Conservation (phyloP, 495 filamentous ascomycete genomes). For the Chaetomidium leptoderma region DNA sequence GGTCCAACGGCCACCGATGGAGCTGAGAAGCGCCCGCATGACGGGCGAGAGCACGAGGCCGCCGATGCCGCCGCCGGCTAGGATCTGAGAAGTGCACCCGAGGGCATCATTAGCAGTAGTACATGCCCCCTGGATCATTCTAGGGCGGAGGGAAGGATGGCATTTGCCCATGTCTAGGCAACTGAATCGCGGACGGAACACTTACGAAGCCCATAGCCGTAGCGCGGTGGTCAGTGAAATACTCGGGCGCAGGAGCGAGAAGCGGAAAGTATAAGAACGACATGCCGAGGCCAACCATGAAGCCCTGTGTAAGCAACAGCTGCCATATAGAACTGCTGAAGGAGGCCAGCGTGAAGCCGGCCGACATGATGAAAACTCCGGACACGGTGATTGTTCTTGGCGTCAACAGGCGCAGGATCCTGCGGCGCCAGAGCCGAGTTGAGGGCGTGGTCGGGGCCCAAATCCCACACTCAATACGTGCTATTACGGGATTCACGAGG, state of each 20-base stretch:
- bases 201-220: constrained; percentile 46
- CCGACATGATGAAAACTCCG: constrained; percentile 36
- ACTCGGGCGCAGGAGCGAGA: constrained; percentile 44
- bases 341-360: constrained; percentile 38
- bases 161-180: too few relatives aligned
- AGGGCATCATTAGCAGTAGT: not conserved
- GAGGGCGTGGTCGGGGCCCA: constrained; percentile 21
- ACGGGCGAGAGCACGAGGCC: constrained; percentile 46
- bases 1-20: constrained; percentile 52
- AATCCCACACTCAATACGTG: constrained; percentile 34
- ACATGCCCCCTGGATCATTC: not conserved
- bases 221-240: constrained; percentile 46
- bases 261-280: constrained; percentile 50
- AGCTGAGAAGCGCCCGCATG: constrained; percentile 45
- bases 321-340: constrained; percentile 41
- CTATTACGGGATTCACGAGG: constrained; percentile 46
- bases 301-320: constrained; percentile 47
- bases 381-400: constrained; percentile 30
- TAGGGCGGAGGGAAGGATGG: not conserved
- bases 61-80: constrained; percentile 42
- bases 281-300: constrained; percentile 45
- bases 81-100: constrained; percentile 29
- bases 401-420: constrained; percentile 25
- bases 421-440: constrained; percentile 23
- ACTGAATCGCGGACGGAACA: not conserved